phyloP scores from a whole-genome alignment of 805 yeast genomes.

The Yarrowia divulgata region DNA sequence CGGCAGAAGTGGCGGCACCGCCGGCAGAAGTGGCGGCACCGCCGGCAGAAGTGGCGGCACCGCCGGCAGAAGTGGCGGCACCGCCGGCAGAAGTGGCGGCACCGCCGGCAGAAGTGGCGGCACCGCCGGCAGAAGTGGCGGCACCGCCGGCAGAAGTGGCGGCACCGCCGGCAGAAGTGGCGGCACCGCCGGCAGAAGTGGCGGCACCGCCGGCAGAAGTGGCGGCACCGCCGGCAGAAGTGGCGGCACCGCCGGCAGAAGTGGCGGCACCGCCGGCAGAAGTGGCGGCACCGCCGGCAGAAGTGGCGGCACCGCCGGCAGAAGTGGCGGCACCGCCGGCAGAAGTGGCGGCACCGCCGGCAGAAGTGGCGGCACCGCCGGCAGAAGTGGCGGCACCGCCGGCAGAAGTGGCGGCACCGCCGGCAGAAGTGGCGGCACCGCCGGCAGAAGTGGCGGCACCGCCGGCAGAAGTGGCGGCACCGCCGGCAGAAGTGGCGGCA shows the following conservation, averaged over 20 bases:
- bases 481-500: constrained; percentile 35
- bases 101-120: constrained; percentile 33
- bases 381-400: constrained; percentile 35
- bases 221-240: constrained; percentile 32
- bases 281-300: constrained; percentile 34
- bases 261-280: constrained; percentile 34
- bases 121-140: constrained; percentile 33
- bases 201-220: constrained; percentile 36
- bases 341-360: constrained; percentile 32
- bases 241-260: constrained; percentile 35
- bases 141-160: constrained; percentile 34
- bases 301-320: constrained; percentile 34
- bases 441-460: constrained; percentile 36
- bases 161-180: constrained; percentile 34
- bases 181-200: constrained; percentile 33
- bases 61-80: constrained; percentile 35
- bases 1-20: constrained; percentile 32
- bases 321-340: constrained; percentile 36
- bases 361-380: constrained; percentile 33
- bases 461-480: constrained; percentile 34
- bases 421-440: constrained; percentile 32
- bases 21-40: constrained; percentile 36
- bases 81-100: constrained; percentile 36
- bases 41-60: constrained; percentile 34
- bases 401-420: constrained; percentile 36